Base-by-base conservation (phyloP, 805 yeast species). In the Pichia membranifaciens region DNA sequence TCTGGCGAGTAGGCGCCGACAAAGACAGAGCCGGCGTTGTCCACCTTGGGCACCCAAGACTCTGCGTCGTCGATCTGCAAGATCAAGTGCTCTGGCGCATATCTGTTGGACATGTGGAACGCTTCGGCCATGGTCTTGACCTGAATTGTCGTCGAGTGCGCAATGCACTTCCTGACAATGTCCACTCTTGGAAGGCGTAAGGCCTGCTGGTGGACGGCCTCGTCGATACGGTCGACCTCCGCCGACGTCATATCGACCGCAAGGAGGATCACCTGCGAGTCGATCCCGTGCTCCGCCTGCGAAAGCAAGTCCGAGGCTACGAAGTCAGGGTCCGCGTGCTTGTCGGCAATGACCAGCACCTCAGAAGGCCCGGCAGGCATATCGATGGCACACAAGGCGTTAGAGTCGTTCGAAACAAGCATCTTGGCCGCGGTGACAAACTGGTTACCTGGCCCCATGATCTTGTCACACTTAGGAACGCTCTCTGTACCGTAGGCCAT, bases 291-390 rank as follows among this genome's bases (percentile, higher is more conserved):
- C 71, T 93, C 99, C 25, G 99, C 99, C 71, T 93, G 99, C 0
- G 98, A 90, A 50, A 93, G 74, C 62, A 93, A 75, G 66, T 93
- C 99, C 54, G 89, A 79, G n/a, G 97, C 99, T 28, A 93, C 99
- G 66, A 87, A 93, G 60, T 89, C 96, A 21, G 95, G 91, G 67
- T 89, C 96, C 12, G 97, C 87, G 40, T 76, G 61, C 50, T 73
- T 78, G 65, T 93, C 99, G 41, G 96, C 96, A 57, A 93, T 73
- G n/a, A 91, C 99, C 50, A 93, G 74, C 21, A 93, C 99, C 69
- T 93, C 99, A 44, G 96, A 86, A 25, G 99, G 99, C 9, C 99
- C 99, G 22, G 99, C 99, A 43, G 99, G 99, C 98, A 93, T 91
- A 67, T 93, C 99, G 57, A 93, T 93, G 16, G 96, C 86, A 63